A percentile compares a stretch with the other conserved stretches of the same genome.
Evolutionary conservation across 805 yeast species (phyloP).

Genomic region (Cephaloascus fragrans): DNA sequence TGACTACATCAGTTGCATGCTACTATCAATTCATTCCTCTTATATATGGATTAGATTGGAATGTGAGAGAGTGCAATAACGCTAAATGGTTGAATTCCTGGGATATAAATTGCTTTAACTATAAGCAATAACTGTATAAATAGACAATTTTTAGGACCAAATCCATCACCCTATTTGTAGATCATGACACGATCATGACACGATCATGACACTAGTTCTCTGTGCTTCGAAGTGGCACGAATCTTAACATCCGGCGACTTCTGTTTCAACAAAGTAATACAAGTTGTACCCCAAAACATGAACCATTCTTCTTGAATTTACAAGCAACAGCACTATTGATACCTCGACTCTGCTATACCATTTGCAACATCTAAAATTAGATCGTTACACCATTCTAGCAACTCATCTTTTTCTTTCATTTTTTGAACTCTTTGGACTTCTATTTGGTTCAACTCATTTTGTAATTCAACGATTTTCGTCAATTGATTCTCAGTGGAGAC

Average conservation of each 20-base stretch:
- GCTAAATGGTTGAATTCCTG: conserved; percentile 26
- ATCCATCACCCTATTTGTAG: no score
- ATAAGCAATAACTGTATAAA: conserved; percentile 3
- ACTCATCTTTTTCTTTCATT: conserved; percentile 51
- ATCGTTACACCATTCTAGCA: conserved; percentile 53
- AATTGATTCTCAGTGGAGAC: conserved; percentile 71
- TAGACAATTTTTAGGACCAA: no score
- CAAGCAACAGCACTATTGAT: not conserved
- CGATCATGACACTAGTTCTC: not conserved
- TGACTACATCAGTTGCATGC: conserved; percentile 12
- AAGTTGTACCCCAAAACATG: no score
- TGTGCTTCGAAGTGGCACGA: not conserved
- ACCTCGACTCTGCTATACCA: conserved; percentile 39
- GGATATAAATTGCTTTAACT: conserved; percentile 31
- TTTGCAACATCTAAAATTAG: conserved; percentile 51
- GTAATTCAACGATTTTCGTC: conserved; percentile 49
- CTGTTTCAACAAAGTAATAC: no score
- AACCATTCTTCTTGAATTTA: no score
- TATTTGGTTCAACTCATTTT: conserved; percentile 47
- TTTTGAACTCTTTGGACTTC: conserved; percentile 51
- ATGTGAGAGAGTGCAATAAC: conserved; percentile 22
- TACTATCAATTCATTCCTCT: conserved; percentile 26
- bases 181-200: no score
- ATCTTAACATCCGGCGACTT: no score
- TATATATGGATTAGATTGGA: conserved; percentile 40